Percentiles rank a stretch among this genome's conserved stretches.
Conservation (phyloP, 1,284 basidiomycete genomes). For the Tylopilus orsonianus region DNA sequence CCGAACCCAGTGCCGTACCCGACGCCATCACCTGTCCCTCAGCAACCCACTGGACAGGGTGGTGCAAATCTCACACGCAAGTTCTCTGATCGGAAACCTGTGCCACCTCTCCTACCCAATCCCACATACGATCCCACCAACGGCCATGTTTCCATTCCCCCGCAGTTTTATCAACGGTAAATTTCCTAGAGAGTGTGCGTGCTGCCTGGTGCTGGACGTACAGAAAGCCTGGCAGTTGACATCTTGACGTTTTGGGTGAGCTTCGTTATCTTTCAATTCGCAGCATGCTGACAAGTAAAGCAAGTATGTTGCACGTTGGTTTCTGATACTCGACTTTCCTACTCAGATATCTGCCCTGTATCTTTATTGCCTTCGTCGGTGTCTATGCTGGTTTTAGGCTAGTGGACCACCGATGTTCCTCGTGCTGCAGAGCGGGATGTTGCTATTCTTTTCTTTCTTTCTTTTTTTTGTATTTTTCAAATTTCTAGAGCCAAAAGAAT, state of each 20-base stretch:
- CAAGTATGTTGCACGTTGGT: constrained; percentile 1
- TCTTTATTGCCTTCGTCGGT: constrained; percentile 1
- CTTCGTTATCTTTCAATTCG: background rate
- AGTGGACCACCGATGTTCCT: constrained; percentile 11
- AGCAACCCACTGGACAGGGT: constrained; percentile 16
- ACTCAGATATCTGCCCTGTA: constrained; percentile 9
- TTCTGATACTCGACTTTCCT: background rate
- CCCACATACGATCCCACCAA: constrained; percentile 26
- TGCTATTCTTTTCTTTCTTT: constrained; percentile 6
- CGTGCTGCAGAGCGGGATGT: constrained; percentile 17
- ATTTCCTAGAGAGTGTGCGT: background rate
- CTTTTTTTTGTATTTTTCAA: background rate
- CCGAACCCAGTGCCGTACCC: constrained; percentile 9
- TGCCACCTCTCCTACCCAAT: constrained; percentile 30
- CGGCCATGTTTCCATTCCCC: constrained; percentile 22
- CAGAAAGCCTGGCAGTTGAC: too few species aligned
- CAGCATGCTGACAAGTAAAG: background rate
- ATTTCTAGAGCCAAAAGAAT: background rate
- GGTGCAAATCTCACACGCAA: constrained; percentile 36
- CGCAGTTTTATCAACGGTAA: constrained; percentile 14
- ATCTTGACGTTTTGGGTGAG: constrained; percentile 20
- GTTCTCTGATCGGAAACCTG: constrained; percentile 35
- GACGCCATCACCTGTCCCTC: constrained; percentile 13
- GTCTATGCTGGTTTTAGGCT: constrained; percentile 6
- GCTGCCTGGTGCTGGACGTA: constrained; percentile 4